phyloP scores from a whole-genome alignment of 768 basidiomycete genomes.

The Termitomyces sp. region DNA sequence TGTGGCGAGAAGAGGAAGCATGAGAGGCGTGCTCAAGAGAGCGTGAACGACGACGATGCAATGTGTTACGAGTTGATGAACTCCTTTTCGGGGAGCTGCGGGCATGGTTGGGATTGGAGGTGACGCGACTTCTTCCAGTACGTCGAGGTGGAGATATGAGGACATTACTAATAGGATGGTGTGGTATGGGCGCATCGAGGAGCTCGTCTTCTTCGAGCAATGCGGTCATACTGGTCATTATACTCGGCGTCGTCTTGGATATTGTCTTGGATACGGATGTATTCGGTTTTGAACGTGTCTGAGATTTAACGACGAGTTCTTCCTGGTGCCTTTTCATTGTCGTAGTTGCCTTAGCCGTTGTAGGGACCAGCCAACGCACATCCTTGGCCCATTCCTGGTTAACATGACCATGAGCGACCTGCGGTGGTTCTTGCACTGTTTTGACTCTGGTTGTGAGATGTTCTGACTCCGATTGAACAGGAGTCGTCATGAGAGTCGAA shows the following conservation, averaged over 20 bases:
- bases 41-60: constrained; percentile 15
- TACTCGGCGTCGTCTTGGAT: constrained; percentile 30
- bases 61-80: background rate
- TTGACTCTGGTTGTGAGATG: constrained; percentile 13
- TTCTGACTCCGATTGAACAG: constrained; percentile 26
- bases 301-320: constrained; percentile 8
- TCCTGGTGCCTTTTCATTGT: constrained; percentile 10
- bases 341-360: constrained; percentile 14
- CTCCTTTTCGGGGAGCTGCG: background rate
- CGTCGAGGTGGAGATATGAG: constrained; percentile 16
- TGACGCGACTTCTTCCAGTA: constrained; percentile 6
- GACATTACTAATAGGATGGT: constrained; percentile 16
- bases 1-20: constrained; percentile 6
- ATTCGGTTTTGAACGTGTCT: constrained; percentile 17
- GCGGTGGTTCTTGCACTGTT: constrained; percentile 13
- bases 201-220: constrained; percentile 52
- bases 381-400: constrained; percentile 67
- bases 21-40: constrained; percentile 12
- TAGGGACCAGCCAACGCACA: constrained; percentile 53
- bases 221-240: constrained; percentile 49
- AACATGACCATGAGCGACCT: constrained; percentile 20
- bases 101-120: constrained; percentile 6
- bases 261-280: constrained; percentile 22
- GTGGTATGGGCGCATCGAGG: constrained; percentile 13
- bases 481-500: constrained; percentile 31